These are phyloP conservation scores for Linnemannia hyalina DNA, from an alignment of 192 early-diverging fungal genomes.

Conservation along the genomic window DNA sequence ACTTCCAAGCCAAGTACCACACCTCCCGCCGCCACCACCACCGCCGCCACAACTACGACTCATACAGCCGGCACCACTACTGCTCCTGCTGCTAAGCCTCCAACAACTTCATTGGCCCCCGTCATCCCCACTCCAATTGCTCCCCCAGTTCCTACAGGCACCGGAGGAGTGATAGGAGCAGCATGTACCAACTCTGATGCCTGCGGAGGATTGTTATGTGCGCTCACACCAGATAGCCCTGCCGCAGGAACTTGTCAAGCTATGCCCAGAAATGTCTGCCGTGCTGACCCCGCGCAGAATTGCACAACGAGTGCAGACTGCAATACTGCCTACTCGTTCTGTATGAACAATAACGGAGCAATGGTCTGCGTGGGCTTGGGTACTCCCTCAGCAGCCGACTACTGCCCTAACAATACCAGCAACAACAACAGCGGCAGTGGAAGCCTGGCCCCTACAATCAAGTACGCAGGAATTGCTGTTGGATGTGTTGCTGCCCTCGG, in stretches of 20 bases:
- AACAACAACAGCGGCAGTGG: not conserved
- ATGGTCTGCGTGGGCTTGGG: slow-evolving; percentile 22
- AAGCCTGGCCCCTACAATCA: slow-evolving; percentile 19
- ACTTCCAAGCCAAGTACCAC: not conserved
- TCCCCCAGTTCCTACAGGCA: not conserved
- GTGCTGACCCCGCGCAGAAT: not conserved
- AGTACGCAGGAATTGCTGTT: slow-evolving; percentile 50
- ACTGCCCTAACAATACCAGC: not conserved
- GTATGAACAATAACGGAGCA: not conserved
- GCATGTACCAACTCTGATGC: slow-evolving; percentile 9
- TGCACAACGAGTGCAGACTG: slow-evolving; percentile 29
- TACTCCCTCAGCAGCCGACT: not conserved
- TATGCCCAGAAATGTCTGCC: not conserved
- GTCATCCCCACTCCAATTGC: not conserved
- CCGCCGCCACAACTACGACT: not conserved
- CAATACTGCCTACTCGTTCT: slow-evolving; percentile 14
- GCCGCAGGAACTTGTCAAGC: slow-evolving; percentile 7
- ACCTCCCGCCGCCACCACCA: not conserved
- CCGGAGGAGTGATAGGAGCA: not conserved
- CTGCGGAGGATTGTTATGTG: slow-evolving; percentile 16
- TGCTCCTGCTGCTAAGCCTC: not conserved
- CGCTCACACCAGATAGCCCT: not conserved
- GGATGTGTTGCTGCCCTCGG: slow-evolving; percentile 37
- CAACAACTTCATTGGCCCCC: not conserved
- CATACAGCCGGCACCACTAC: not conserved